Conservation (phyloP, 2,329 filamentous ascomycete genomes). For the Calonectria leucothoes region DNA sequence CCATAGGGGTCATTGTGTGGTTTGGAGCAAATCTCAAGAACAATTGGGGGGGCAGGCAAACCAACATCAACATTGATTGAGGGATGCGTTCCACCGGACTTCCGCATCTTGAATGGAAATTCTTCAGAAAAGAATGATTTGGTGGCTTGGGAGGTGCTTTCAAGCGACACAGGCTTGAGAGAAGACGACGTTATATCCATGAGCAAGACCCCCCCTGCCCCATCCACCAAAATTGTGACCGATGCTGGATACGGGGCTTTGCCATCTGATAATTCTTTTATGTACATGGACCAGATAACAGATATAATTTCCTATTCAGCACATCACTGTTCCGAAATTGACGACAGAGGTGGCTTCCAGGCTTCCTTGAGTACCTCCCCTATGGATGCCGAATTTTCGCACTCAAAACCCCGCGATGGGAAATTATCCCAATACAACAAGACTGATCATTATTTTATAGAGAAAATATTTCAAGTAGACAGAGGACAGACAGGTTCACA, state of each 20-base stretch:
- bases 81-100: conserved; percentile 28
- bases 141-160: conserved; percentile 4
- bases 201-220: too few relatives aligned
- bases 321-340: conserved; percentile 33
- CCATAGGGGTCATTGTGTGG: neutral
- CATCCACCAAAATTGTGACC: neutral
- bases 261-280: neutral
- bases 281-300: neutral
- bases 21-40: neutral
- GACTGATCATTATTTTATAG: conserved; percentile 17
- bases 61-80: neutral
- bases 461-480: neutral
- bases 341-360: conserved; percentile 31
- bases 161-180: neutral
- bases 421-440: neutral
- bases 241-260: neutral
- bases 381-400: conserved; percentile 17
- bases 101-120: conserved; percentile 34
- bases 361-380: neutral
- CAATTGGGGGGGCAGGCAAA: neutral
- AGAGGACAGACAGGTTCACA: neutral
- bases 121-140: conserved; percentile 35
- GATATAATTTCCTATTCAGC: neutral
- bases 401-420: conserved; percentile 7
- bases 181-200: neutral